Base-by-base conservation (phyloP, 2,329 filamentous ascomycete species). In the Didymella sp. region DNA sequence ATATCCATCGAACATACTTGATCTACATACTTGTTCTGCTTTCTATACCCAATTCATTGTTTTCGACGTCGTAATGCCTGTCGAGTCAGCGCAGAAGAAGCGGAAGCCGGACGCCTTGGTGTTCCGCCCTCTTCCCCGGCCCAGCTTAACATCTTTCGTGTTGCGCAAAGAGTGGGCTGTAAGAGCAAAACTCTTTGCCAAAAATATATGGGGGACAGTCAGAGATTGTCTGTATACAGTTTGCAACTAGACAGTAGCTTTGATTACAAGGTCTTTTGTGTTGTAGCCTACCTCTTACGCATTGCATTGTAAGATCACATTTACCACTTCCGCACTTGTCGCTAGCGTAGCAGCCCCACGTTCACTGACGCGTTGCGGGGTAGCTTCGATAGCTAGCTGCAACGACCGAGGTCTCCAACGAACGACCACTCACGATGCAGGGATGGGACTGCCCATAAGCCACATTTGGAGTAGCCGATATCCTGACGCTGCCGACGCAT, bases 301-400 rank as follows among this genome's bases (percentile, higher is more conserved):
- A n/a, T n/a, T n/a, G n/a, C n/a, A n/a, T n/a, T n/a, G n/a, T n/a
- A n/a, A n/a, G n/a, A n/a, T n/a, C 30, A 51, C 28, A 21, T 12
- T 19, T 38, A 9, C n/a, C 12, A 11, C 8, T 2, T 4, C 13
- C 7, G 24, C 40, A 24, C 21, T 40, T 24, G 12, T 24, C 21
- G 12, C 19, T 25, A 41, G 38, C 6, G 13, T 27, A n/a, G 6
- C 40, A 27, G 22, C 30, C 35, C 47, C 42, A 41, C 33, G 21
- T 22, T 51, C 42, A 30, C 47, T 27, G 53, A 51, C 53, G 53
- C 47, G 37, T 51, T 56, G 53, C 53, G 53, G 53, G 53, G 53
- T 56, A 56, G 47, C 30, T 31, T n/a, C n/a, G 8, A 45, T 15
- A 27, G 45, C 45, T 49, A n/a, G 45, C 45, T 49, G 11, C 25